Evolutionary conservation across 176 grass and related monocot genomes (phyloP).

Genomic region (Tillandsia leiboldiana): DNA sequence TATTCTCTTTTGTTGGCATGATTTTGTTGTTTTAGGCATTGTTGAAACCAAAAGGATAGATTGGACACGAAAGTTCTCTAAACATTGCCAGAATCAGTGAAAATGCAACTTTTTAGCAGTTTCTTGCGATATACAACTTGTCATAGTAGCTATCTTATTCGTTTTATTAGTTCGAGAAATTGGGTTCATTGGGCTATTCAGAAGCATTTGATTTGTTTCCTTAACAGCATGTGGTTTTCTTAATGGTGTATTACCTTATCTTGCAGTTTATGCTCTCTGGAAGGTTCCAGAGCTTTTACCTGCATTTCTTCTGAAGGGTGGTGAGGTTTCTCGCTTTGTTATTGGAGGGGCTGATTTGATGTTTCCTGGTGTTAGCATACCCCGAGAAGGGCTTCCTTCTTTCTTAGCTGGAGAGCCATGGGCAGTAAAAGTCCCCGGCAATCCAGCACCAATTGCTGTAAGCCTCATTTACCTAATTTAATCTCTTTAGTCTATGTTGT

Average conservation of each 20-base stretch:
- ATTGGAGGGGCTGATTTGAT: slow-evolving; percentile 93
- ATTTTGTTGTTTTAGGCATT: no score
- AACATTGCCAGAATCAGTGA: no score
- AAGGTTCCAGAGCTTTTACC: slow-evolving; percentile 70
- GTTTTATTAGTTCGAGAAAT: no score
- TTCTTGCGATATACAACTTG: no score
- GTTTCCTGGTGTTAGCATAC: slow-evolving; percentile 84
- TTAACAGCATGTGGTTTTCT: slow-evolving; percentile 7
- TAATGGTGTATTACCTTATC: slow-evolving; percentile 11
- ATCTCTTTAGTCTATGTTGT: not conserved
- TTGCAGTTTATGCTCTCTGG: slow-evolving; percentile 94
- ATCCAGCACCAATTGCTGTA: slow-evolving; percentile 86
- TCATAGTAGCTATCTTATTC: no score
- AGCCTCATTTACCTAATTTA: slow-evolving; percentile 15
- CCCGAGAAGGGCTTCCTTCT: slow-evolving; percentile 64
- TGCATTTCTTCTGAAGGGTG: slow-evolving; percentile 81
- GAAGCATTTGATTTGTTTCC: not conserved
- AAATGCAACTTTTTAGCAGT: no score
- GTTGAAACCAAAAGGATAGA: no score
- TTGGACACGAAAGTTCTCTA: no score
- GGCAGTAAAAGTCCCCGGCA: slow-evolving; percentile 84
- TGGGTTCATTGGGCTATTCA: slow-evolving; percentile 8
- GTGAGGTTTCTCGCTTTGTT: slow-evolving; percentile 70
- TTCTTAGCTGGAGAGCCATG: slow-evolving; percentile 80
- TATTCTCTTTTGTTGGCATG: no score